Base-by-base conservation (phyloP, 192 early-diverging fungal genomes). In the Rhizophlyctis rosea region DNA sequence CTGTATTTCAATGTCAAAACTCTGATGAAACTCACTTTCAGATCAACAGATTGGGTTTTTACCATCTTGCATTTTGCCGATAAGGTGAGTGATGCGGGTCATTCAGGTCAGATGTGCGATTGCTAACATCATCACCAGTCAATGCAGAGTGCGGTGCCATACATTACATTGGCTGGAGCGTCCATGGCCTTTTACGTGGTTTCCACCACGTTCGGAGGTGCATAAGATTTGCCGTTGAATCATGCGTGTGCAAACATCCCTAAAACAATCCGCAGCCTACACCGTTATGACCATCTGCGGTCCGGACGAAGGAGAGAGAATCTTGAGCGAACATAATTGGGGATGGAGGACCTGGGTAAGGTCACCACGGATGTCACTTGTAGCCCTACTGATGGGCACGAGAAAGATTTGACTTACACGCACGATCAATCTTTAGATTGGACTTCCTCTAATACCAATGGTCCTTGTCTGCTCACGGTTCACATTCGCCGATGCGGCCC, bases 391-490 rank as follows among this genome's bases (percentile, higher is more conserved):
- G 24, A 54, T 14, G 25, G 52, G 16, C 24, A 7, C 14, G 16
- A 54, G 31, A n/a, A 54, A 1, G 18, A 30, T 2, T 2, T n/a
- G n/a, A n/a, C n/a, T n/a, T n/a, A n/a, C n/a, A n/a, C n/a, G n/a
- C n/a, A n/a, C n/a, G n/a, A 16, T 27, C 4, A 21, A 0, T 25
- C 27, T 30, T 14, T 25, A 72, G 65, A 47, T 76, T 23, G 74
- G 69, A 13, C 35, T 76, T 24, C 74, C 74, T 4, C 11, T 72
- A 14, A 72, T 76, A 30, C 74, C 74, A 11, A n/a, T 76, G 27
- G 62, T 59, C 21, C 54, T 76, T 21, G 52, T 76, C 5, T 68
- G 54, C 48, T 67, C 74, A 3, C 55, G 74, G 13, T 29, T 72
- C 24, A 63, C 53, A 9, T 27, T 54, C 21, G 69, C 66, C 28